Evolutionary conservation across 164 flowering plant genomes (phyloP).

Genomic region (Macadamia tetraphylla): DNA sequence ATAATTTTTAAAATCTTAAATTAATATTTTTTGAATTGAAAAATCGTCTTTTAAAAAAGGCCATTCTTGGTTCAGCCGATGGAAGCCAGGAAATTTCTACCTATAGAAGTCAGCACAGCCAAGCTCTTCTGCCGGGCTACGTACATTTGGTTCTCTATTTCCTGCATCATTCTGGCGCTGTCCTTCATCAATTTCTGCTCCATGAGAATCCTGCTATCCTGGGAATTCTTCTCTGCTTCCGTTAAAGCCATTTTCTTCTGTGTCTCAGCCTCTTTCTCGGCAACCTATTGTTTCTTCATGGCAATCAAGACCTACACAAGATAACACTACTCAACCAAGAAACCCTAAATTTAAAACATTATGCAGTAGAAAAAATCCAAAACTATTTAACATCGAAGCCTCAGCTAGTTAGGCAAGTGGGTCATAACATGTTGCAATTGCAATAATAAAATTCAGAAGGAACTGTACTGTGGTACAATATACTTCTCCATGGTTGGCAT

Average conservation of each 20-base stretch:
- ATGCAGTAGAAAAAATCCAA: neutral
- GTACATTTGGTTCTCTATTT: slow-evolving; percentile 85
- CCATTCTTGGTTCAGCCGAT: too few relatives aligned
- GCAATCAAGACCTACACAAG: slow-evolving; percentile 69
- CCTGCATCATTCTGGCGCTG: slow-evolving; percentile 58
- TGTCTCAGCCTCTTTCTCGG: slow-evolving; percentile 94
- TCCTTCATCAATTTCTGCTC: slow-evolving; percentile 87
- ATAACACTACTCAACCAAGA: neutral
- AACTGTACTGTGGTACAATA: neutral
- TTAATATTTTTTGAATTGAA: too few relatives aligned
- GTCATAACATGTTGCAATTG: neutral
- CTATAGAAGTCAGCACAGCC: slow-evolving; percentile 75
- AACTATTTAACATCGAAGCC: neutral
- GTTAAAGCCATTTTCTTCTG: slow-evolving; percentile 85
- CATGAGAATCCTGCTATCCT: slow-evolving; percentile 86
- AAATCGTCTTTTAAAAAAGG: too few relatives aligned
- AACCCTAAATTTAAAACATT: too few relatives aligned
- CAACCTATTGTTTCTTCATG: slow-evolving; percentile 79
- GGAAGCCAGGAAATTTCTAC: slow-evolving; percentile 21
- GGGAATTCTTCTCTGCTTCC: slow-evolving; percentile 86
- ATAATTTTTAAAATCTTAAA: too few relatives aligned
- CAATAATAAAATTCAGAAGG: neutral
- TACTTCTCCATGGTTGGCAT: too few relatives aligned
- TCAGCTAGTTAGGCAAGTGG: neutral
- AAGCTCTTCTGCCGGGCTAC: slow-evolving; percentile 75